Conservation (phyloP, 2,329 filamentous ascomycete species). For the Hansfordia pulvinata region DNA sequence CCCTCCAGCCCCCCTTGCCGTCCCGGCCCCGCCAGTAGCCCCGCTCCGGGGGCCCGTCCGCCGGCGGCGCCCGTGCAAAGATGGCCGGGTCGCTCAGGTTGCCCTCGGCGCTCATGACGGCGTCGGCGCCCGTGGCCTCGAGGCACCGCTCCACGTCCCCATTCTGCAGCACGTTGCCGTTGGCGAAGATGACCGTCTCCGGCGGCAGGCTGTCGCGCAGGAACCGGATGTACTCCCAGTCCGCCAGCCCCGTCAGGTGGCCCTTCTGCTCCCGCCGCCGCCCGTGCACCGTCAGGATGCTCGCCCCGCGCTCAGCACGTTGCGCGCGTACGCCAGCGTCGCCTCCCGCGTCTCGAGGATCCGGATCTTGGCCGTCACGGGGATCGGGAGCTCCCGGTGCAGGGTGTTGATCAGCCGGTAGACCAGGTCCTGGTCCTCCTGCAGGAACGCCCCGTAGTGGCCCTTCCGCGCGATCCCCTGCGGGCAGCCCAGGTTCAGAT, state of each 20-base stretch:
- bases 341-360: conserved; percentile 77
- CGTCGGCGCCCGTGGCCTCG: conserved; percentile 75
- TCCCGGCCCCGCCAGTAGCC: conserved; percentile 80
- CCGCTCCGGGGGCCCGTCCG: conserved; percentile 51
- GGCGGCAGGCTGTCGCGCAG: conserved; percentile 69
- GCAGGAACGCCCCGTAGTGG: conserved; percentile 85
- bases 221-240: conserved; percentile 78
- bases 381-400: conserved; percentile 63
- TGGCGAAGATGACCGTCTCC: conserved; percentile 91
- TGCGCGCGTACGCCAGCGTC: conserved; percentile 79
- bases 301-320: conserved; percentile 81
- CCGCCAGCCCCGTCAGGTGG: conserved; percentile 82
- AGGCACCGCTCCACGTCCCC: conserved; percentile 69
- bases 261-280: conserved; percentile 85
- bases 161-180: conserved; percentile 80
- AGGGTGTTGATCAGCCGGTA: conserved; percentile 72
- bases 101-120: conserved; percentile 90
- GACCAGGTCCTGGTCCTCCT: conserved; percentile 81
- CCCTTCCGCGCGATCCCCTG: conserved; percentile 89
- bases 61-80: conserved; percentile 55
- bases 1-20: conserved; percentile 71
- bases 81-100: conserved; percentile 86
- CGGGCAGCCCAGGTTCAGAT: conserved; percentile 89
- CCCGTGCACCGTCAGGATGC: conserved; percentile 87
- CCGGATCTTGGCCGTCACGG: conserved; percentile 89